These are phyloP conservation scores for Torrubiellomyces zombiae DNA, from an alignment of 2,329 filamentous ascomycete genomes.

Conservation along the genomic window DNA sequence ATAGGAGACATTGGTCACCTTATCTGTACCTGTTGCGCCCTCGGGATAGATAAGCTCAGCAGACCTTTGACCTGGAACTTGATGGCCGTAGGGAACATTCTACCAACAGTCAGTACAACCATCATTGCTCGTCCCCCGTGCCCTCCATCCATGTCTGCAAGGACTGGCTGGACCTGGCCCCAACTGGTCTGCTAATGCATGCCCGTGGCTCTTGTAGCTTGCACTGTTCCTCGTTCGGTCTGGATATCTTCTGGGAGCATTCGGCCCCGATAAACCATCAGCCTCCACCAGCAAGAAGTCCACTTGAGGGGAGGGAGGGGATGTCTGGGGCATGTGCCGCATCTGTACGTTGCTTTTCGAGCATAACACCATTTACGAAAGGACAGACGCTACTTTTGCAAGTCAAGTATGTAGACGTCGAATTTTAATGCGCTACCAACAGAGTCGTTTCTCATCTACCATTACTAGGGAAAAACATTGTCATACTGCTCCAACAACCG, in stretches of 20 bases:
- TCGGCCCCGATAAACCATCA: conserved; percentile 28
- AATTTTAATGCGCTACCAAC: no score
- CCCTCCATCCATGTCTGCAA: background rate
- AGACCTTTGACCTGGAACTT: conserved; percentile 47
- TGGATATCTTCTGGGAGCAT: conserved; percentile 40
- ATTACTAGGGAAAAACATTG: no score
- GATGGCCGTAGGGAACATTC: conserved; percentile 59
- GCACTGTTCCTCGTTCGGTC: conserved; percentile 40
- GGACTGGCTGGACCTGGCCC: background rate
- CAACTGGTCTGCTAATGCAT: conserved; percentile 1
- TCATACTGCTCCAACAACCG: no score
- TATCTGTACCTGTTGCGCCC: conserved; percentile 37
- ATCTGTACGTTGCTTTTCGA: no score
- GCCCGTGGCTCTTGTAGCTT: conserved; percentile 14
- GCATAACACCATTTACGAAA: no score
- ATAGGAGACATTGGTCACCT: conserved; percentile 53
- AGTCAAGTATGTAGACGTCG: no score
- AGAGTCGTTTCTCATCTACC: no score
- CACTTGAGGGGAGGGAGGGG: conserved; percentile 5
- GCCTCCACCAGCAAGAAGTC: conserved; percentile 10
- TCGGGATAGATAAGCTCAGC: conserved; percentile 37
- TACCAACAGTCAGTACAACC: conserved; percentile 34
- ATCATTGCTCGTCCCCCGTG: background rate
- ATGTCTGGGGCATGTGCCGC: no score
- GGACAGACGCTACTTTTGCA: no score